Conservation (phyloP, 2,329 filamentous ascomycete genomes). For the Cladobotryum protrusum region DNA sequence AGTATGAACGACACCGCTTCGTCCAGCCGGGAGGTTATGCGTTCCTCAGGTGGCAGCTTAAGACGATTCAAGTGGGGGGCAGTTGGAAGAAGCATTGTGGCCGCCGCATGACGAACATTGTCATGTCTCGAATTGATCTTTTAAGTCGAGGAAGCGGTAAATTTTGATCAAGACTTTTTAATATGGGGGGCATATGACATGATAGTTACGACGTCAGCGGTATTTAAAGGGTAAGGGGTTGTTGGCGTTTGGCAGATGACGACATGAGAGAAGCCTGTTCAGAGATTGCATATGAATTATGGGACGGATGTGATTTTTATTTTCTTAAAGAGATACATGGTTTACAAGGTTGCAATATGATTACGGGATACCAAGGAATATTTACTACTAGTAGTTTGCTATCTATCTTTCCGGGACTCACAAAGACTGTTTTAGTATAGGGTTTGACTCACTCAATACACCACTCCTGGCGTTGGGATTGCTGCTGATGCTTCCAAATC, state of each 20-base stretch:
- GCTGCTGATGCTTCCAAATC: too few relatives aligned
- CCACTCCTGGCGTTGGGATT: too few relatives aligned
- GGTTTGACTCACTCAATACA: too few relatives aligned
- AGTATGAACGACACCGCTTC: constrained; percentile 41
- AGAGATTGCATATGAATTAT: constrained; percentile 11
- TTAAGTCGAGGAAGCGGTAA: constrained; percentile 1
- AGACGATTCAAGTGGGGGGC: constrained; percentile 49
- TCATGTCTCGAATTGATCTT: neutral
- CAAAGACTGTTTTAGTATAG: too few relatives aligned
- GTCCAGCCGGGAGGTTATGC: constrained; percentile 49
- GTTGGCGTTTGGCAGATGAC: constrained; percentile 9
- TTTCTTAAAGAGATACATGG: too few relatives aligned
- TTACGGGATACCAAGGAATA: too few relatives aligned
- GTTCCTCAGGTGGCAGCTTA: constrained; percentile 45
- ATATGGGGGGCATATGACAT: constrained; percentile 9
- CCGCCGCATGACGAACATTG: constrained; percentile 23
- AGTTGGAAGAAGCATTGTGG: constrained; percentile 45
- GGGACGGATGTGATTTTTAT: neutral
- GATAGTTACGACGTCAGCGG: constrained; percentile 8
- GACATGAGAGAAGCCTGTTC: constrained; percentile 2
- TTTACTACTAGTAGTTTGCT: too few relatives aligned
- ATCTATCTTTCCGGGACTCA: too few relatives aligned
- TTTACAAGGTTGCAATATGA: too few relatives aligned
- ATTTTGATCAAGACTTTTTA: constrained; percentile 4
- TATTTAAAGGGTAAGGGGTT: neutral